Conservation (phyloP, 164 flowering plant genomes). For the Aristolochia fimbriata region DNA sequence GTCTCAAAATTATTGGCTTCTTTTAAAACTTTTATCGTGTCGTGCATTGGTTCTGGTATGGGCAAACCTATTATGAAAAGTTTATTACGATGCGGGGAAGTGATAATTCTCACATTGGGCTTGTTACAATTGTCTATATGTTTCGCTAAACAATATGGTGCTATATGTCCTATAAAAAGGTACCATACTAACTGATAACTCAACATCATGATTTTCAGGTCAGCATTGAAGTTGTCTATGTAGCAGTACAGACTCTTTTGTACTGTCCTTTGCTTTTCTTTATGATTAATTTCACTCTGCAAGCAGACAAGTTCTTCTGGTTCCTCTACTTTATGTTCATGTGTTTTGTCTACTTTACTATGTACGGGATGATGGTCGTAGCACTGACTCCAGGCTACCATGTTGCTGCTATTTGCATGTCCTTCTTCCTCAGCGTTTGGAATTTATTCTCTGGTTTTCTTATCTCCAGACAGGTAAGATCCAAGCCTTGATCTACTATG, state of each 20-base stretch:
- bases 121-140: too few relatives aligned
- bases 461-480: constrained; percentile 36
- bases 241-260: constrained; percentile 32
- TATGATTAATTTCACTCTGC: constrained; percentile 49
- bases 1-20: neutral
- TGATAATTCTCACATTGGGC: too few relatives aligned
- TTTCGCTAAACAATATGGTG: too few relatives aligned
- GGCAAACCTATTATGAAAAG: too few relatives aligned
- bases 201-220: constrained; percentile 24
- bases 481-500: neutral
- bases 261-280: constrained; percentile 39
- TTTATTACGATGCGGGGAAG: too few relatives aligned
- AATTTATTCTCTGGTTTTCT: constrained; percentile 56
- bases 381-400: constrained; percentile 44
- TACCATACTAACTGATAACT: neutral
- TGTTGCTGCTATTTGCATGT: constrained; percentile 41
- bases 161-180: too few relatives aligned
- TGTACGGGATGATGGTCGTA: constrained; percentile 51
- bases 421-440: constrained; percentile 50
- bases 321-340: constrained; percentile 45
- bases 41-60: too few relatives aligned
- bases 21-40: neutral
- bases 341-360: constrained; percentile 35
- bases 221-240: constrained; percentile 39
- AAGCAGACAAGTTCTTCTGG: constrained; percentile 25